A percentile compares a stretch with the other conserved stretches of the same genome.
Evolutionary conservation across 2,329 filamentous ascomycete species (phyloP).

Genomic region (Davidsoniella virescens): DNA sequence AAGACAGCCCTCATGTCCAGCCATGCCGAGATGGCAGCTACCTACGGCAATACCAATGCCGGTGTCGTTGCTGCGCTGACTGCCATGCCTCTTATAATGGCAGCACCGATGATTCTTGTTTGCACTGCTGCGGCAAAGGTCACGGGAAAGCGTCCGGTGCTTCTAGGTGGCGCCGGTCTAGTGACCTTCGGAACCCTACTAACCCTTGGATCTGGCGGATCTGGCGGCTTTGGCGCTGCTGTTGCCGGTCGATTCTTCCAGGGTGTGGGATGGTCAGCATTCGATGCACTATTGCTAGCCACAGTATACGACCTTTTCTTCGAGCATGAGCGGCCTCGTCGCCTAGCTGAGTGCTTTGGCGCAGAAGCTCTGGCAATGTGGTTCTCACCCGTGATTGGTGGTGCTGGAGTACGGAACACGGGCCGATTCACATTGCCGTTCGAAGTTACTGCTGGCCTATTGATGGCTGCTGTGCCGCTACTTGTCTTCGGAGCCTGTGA

Average conservation of each 20-base stretch:
- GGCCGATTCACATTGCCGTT: conserved; percentile 32
- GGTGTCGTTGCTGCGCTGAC: conserved; percentile 31
- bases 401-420: conserved; percentile 27
- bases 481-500: conserved; percentile 34
- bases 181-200: conserved; percentile 34
- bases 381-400: conserved; percentile 37
- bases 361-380: conserved; percentile 32
- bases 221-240: conserved; percentile 24
- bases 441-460: conserved; percentile 33
- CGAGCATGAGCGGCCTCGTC: conserved; percentile 34
- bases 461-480: conserved; percentile 30
- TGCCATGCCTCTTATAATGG: conserved; percentile 35
- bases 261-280: conserved; percentile 41
- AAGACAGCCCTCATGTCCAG: conserved; percentile 39
- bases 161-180: conserved; percentile 28
- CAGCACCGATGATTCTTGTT: conserved; percentile 28
- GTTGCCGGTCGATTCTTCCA: conserved; percentile 38
- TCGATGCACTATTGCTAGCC: conserved; percentile 35
- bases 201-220: conserved; percentile 28
- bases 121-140: conserved; percentile 28
- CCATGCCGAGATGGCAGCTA: conserved; percentile 24
- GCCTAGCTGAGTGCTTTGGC: conserved; percentile 29
- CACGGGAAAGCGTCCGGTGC: conserved; percentile 37
- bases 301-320: conserved; percentile 42
- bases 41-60: conserved; percentile 30